phyloP scores from a whole-genome alignment of 179 eudicot species.

The Carnegiea gigantea region DNA sequence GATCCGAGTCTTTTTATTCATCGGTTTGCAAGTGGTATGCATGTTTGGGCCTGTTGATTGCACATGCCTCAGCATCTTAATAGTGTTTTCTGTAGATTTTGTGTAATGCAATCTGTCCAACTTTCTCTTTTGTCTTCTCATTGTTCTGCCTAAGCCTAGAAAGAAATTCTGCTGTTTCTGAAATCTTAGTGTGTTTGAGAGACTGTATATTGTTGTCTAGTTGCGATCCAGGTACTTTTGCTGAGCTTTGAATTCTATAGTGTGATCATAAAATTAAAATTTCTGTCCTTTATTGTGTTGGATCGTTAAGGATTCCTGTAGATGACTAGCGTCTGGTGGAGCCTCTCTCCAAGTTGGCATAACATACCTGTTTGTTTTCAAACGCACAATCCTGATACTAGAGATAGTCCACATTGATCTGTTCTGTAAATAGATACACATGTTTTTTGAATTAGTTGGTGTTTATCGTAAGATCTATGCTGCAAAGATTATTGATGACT shows the following conservation, averaged over 20 bases:
- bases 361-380: neutral
- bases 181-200: neutral
- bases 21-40: constrained; percentile 67
- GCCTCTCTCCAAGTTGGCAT: neutral
- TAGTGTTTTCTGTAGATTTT: neutral
- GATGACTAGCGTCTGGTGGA: neutral
- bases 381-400: neutral
- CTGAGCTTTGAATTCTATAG: neutral
- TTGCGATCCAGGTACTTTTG: neutral
- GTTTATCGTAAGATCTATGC: neutral
- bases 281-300: neutral
- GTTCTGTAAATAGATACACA: neutral
- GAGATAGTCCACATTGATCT: neutral
- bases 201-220: neutral
- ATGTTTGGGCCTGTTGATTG: neutral
- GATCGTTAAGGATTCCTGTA: neutral
- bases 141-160: neutral
- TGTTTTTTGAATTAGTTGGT: too few relatives aligned
- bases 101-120: neutral
- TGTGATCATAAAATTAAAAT: neutral
- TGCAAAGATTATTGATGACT: too few relatives aligned
- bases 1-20: constrained; percentile 96
- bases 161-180: neutral
- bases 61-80: neutral
- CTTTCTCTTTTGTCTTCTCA: neutral